These are phyloP conservation scores for Plasmodium vivax DNA, from an alignment of 169 alveolate species.

Conservation along the genomic window DNA sequence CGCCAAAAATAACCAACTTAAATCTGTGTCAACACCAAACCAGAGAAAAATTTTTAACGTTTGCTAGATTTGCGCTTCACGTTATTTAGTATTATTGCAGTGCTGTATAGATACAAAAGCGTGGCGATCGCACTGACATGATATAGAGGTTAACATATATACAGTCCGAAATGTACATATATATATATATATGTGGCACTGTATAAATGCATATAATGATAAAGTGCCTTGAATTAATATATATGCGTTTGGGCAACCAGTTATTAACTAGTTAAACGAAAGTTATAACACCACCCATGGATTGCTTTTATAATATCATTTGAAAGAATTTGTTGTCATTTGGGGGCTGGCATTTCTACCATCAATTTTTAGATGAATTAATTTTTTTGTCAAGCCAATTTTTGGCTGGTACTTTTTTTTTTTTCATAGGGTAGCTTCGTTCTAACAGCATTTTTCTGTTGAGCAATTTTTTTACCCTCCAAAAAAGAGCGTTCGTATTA, in stretches of 20 bases:
- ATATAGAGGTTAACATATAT: not conserved
- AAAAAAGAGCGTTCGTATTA: not conserved
- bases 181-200: not conserved
- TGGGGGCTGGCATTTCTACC: not conserved
- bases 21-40: not conserved
- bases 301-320: not conserved
- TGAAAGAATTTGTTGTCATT: not conserved
- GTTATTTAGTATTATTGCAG: not conserved
- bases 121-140: not conserved
- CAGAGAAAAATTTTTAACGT: not conserved
- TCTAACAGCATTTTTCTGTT: not conserved
- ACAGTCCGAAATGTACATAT: not conserved
- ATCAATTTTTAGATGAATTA: not conserved
- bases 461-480: not conserved
- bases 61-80: not conserved
- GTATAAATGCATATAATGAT: not conserved
- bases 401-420: not conserved
- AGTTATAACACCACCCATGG: not conserved
- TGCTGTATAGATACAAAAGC: not conserved
- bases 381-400: not conserved
- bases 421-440: not conserved
- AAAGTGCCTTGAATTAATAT: not conserved
- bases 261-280: not conserved
- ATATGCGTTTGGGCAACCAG: not conserved
- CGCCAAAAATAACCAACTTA: not conserved